Evolutionary conservation across 2,329 filamentous ascomycete species (phyloP).

Genomic region (Cryphonectria nitschkei): DNA sequence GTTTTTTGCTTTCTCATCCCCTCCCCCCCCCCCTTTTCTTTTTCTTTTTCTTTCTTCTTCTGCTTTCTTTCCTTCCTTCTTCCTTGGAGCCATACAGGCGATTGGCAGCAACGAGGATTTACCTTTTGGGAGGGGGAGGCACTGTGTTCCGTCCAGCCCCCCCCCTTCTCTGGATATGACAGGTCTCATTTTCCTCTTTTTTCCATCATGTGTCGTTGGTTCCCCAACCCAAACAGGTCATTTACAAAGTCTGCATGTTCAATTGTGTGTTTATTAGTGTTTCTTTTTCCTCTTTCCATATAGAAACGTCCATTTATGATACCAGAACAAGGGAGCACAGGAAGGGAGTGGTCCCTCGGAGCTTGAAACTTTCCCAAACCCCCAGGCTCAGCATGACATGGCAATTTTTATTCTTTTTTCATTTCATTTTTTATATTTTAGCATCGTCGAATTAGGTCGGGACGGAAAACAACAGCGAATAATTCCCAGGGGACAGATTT

Average conservation of each 20-base stretch:
- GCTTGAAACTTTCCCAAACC: slow-evolving; percentile 19
- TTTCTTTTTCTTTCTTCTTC: background rate
- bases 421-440: background rate
- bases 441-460: background rate
- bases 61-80: background rate
- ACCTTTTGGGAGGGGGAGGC: too few species aligned
- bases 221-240: slow-evolving; percentile 11
- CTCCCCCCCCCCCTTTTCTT: background rate
- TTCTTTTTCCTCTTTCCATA: slow-evolving; percentile 13
- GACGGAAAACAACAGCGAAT: background rate
- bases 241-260: slow-evolving; percentile 16
- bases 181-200: slow-evolving; percentile 27
- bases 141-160: background rate
- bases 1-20: too few species aligned
- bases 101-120: background rate
- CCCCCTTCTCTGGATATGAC: slow-evolving; percentile 22
- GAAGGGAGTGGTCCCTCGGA: slow-evolving; percentile 8
- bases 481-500: background rate
- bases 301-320: slow-evolving; percentile 29
- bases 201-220: slow-evolving; percentile 7
- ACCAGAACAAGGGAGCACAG: slow-evolving; percentile 10
- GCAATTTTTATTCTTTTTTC: background rate
- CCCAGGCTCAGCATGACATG: slow-evolving; percentile 7
- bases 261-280: background rate
- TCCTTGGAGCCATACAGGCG: background rate